Evolutionary conservation across 805 yeast species (phyloP), one percentile per base, ranked within the genome.

Genomic region (Nakazawaea anatomiae): DNA sequence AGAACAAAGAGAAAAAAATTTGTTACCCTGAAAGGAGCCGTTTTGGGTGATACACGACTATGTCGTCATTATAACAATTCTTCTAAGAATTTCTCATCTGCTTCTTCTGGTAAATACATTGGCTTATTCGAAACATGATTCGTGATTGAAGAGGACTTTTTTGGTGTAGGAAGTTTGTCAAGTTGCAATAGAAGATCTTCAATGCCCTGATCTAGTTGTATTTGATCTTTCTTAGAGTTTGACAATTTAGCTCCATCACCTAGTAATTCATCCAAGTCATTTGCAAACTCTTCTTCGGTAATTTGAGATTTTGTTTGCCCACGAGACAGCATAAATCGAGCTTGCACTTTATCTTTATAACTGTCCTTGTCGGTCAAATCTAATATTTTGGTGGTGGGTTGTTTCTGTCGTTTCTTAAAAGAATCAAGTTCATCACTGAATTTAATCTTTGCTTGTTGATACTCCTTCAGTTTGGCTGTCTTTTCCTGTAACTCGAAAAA

Each of bases 201-300:
- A 25, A 40, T 30, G 34, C 18, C 25, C 25, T 18, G 25, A 18
- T 18, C 25, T 18, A 3, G 25, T 18, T 34, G 36, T 28, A 18
- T 35, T 35, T 27, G 29, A 40, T 14, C 27, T 44, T 34, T 12
- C 36, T 10, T 35, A 18, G 35, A 18, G 8, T 39, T 12, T 39
- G 12, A 28, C 31, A 14, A 46, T 14, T 7, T 31, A 12, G 36
- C 10, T 43, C 31, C n/a, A 29, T 32, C 50, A 29, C 58, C 58
- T 38, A 64, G 34, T 28, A 64, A 52, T 14, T 56, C 60, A 12
- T 57, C 52, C 35, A 64, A 48, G 39, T 59, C 56, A 35, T 54
- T 55, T 25, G 60, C 59, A 39, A 59, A 56, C 36, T 18, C 43
- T 30, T n/a, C 45, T 42, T 43, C 53, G 10, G 52, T 10, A 29